These are phyloP conservation scores for Hirschfeldia incana DNA, from an alignment of 345 rosid genomes.

Conservation along the genomic window DNA sequence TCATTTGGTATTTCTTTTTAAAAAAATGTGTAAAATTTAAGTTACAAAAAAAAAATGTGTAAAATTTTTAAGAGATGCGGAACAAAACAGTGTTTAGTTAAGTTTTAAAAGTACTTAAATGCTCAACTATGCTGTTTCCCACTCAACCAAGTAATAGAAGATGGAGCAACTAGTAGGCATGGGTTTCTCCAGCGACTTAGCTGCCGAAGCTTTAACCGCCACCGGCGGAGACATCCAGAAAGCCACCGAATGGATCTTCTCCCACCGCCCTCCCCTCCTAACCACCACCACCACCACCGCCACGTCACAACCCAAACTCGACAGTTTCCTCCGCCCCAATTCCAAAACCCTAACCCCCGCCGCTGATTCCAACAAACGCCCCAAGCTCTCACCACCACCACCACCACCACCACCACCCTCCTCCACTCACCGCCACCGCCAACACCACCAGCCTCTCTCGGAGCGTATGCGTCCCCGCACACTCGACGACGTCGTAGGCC, in stretches of 20 bases:
- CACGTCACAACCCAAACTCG: conserved; percentile 35
- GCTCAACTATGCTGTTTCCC: not conserved
- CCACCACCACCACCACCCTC: conserved; percentile 9
- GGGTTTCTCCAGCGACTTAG: conserved; percentile 37
- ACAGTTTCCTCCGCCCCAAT: conserved; percentile 35
- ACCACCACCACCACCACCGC: not conserved
- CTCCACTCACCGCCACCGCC: not conserved
- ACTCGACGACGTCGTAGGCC: conserved; percentile 74
- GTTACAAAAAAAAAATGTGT: no score
- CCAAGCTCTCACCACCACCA: conserved; percentile 21
- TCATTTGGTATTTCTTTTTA: no score
- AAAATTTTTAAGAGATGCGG: not conserved
- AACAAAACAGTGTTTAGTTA: not conserved
- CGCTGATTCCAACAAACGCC: conserved; percentile 31
- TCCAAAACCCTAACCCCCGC: conserved; percentile 14
- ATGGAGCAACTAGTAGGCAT: conserved; percentile 40
- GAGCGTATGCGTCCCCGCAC: conserved; percentile 83
- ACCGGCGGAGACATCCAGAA: conserved; percentile 39
- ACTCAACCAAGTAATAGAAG: not conserved
- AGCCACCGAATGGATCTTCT: conserved; percentile 40
- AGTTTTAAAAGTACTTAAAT: not conserved
- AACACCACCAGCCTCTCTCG: conserved; percentile 51
- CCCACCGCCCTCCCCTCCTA: conserved; percentile 22
- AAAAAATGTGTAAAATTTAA: no score
- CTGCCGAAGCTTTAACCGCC: conserved; percentile 36